Evolutionary conservation across 257 asterid species (phyloP), one percentile per base, ranked within the genome.

Genomic region (Solanum appendiculatum): DNA sequence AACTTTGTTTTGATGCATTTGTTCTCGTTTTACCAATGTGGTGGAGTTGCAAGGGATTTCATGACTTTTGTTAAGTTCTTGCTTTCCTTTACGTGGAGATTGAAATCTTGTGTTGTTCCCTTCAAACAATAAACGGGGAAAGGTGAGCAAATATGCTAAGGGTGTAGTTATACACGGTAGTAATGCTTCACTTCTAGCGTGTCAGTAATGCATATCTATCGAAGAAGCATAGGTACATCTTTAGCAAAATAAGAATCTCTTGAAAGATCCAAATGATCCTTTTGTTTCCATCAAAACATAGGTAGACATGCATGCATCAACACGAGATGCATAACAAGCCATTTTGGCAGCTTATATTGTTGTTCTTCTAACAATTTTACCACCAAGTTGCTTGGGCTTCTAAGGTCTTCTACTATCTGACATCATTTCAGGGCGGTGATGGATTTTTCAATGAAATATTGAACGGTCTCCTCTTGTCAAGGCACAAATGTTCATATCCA

Each of bases 391-490:
- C 84, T 86, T 40, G 83, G 40, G 44, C 68, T 82, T 73, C 27
- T 83, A 86, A 60, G 34, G 56, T 39, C 87, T 86, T 69, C 48
- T 90, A 78, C 87, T 86, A 86, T 77, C 88, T 87, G 80, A 58
- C 87, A 36, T 89, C 86, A 86, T 83, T 86, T 75, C 90, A 97
- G 99, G 99, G 99, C 5, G 99, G 99, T 87, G 99, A 97, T 91
- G 99, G 99, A 34, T 94, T 95, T 87, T 97, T 97, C 93, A 95
- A 93, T 85, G 99, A 97, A 92, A 89, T 97, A 87, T 96, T 97
- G 60, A 94, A 95, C 83, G 99, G 98, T 72, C 86, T 95, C 90
- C 98, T 97, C 88, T 90, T 93, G 90, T 90, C 98, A 51, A 93
- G 99, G 94, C 98, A 95, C 88, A 92, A 93, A 91, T 97, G 94